Conservation (phyloP, 2,329 filamentous ascomycete genomes). For the Penicillium freii region DNA sequence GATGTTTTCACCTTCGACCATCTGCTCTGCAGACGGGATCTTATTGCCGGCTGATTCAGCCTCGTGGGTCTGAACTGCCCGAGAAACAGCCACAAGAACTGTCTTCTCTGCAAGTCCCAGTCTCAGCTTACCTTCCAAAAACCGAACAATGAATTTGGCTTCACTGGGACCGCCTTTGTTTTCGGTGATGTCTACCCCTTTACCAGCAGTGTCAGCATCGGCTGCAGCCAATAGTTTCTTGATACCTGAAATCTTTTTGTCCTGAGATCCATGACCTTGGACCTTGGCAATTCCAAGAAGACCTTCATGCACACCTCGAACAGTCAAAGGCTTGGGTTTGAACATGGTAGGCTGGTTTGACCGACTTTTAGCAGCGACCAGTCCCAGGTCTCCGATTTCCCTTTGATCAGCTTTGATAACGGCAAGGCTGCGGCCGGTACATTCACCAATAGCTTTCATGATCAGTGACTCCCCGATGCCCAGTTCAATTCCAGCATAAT, state of each 20-base stretch:
- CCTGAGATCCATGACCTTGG: constrained; percentile 81
- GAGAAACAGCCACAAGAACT: constrained; percentile 82
- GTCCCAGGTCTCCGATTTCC: constrained; percentile 89
- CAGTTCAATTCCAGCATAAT: constrained; percentile 93
- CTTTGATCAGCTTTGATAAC: constrained; percentile 96
- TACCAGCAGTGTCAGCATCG: constrained; percentile 69
- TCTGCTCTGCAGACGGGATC: constrained; percentile 68
- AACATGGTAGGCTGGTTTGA: constrained; percentile 98
- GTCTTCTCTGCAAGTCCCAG: constrained; percentile 90
- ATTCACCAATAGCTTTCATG: constrained; percentile 97
- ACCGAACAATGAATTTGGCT: constrained; percentile 89
- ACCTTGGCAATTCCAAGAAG: constrained; percentile 85
- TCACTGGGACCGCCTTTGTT: constrained; percentile 94
- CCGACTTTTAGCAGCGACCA: constrained; percentile 93
- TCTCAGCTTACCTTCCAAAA: constrained; percentile 89
- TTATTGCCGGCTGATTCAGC: constrained; percentile 65
- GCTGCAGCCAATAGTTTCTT: constrained; percentile 94
- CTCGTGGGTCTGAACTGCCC: constrained; percentile 84
- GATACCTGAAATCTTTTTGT: constrained; percentile 87
- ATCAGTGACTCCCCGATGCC: constrained; percentile 98
- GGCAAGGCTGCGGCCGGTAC: constrained; percentile 79
- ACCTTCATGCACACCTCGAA: constrained; percentile 81
- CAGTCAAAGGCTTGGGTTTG: constrained; percentile 86
- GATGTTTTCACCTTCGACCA: constrained; percentile 79
- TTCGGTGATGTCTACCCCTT: constrained; percentile 77